These are phyloP conservation scores for Xylaria sp. DNA, from an alignment of 2,329 filamentous ascomycete species.

Conservation along the genomic window DNA sequence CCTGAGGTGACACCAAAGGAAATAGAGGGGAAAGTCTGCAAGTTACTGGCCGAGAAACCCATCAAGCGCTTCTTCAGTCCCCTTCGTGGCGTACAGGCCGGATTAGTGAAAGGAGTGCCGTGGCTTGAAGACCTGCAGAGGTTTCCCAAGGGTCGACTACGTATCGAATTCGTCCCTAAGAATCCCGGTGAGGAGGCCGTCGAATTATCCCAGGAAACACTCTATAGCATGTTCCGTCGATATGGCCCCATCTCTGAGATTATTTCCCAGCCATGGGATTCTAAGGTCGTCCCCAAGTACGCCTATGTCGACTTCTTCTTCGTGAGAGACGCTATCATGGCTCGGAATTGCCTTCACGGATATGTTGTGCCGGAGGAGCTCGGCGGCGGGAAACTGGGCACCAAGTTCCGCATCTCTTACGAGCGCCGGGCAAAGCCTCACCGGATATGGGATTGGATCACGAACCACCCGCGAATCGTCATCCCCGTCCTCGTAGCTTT, in stretches of 20 bases:
- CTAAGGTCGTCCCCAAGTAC: slow-evolving; percentile 83
- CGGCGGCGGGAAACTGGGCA: slow-evolving; percentile 81
- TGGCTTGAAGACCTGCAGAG: slow-evolving; percentile 95
- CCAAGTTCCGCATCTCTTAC: slow-evolving; percentile 83
- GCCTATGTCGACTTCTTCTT: slow-evolving; percentile 81
- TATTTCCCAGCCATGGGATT: slow-evolving; percentile 81
- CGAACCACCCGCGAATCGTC: slow-evolving; percentile 86
- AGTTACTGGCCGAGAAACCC: slow-evolving; percentile 74
- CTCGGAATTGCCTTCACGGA: slow-evolving; percentile 92
- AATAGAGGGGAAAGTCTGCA: slow-evolving; percentile 70
- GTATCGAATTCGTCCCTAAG: slow-evolving; percentile 84
- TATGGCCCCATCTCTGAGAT: slow-evolving; percentile 95
- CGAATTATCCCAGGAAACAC: slow-evolving; percentile 84
- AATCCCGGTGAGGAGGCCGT: slow-evolving; percentile 76
- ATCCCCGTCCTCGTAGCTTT: slow-evolving; percentile 85
- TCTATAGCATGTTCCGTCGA: slow-evolving; percentile 87
- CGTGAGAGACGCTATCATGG: slow-evolving; percentile 83
- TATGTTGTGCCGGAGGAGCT: slow-evolving; percentile 74
- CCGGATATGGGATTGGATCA: slow-evolving; percentile 88
- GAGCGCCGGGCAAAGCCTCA: slow-evolving; percentile 81
- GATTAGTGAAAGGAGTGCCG: slow-evolving; percentile 82
- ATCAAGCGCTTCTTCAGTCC: slow-evolving; percentile 93
- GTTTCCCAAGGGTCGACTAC: slow-evolving; percentile 79
- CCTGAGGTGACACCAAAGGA: slow-evolving; percentile 59
- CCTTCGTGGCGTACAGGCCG: slow-evolving; percentile 75